A percentile compares a stretch with the other conserved stretches of the same genome.
Evolutionary conservation across 176 grass and related monocot genomes (phyloP).

Genomic region (Lolium perenne): DNA sequence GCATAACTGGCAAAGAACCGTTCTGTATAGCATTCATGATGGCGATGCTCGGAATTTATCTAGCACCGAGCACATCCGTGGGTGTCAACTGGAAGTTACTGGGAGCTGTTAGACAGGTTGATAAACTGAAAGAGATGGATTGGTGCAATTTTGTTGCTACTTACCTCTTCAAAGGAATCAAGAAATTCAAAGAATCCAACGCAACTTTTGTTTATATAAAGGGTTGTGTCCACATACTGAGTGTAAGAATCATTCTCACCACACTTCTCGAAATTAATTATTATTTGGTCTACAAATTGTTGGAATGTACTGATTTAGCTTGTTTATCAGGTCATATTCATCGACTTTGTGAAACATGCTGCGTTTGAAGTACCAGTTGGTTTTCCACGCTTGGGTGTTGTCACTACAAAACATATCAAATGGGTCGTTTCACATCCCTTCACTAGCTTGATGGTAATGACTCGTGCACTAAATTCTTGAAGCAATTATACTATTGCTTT

Average conservation of each 20-base stretch:
- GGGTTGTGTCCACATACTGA: background rate
- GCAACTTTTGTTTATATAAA: background rate
- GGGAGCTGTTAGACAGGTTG: background rate
- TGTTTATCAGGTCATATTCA: background rate
- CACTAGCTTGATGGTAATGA: background rate
- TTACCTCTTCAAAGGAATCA: background rate
- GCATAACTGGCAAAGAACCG: background rate
- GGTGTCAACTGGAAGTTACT: background rate
- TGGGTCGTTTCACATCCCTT: background rate
- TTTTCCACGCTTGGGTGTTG: background rate
- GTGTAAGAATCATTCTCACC: background rate
- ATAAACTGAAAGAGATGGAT: background rate
- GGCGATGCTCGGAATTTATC: background rate
- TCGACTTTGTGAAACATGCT: background rate
- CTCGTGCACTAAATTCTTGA: background rate
- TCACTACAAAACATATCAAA: background rate
- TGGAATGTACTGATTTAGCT: background rate
- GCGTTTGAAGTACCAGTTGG: background rate
- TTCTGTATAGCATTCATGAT: background rate
- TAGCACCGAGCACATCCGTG: background rate
- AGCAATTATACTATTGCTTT: background rate
- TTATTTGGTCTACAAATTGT: background rate
- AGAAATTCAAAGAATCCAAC: background rate
- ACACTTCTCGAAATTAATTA: background rate
- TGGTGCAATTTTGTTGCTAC: constrained; percentile 1